phyloP scores from a whole-genome alignment of 805 yeast genomes.

The Kregervanrija pseudodelftensis region DNA sequence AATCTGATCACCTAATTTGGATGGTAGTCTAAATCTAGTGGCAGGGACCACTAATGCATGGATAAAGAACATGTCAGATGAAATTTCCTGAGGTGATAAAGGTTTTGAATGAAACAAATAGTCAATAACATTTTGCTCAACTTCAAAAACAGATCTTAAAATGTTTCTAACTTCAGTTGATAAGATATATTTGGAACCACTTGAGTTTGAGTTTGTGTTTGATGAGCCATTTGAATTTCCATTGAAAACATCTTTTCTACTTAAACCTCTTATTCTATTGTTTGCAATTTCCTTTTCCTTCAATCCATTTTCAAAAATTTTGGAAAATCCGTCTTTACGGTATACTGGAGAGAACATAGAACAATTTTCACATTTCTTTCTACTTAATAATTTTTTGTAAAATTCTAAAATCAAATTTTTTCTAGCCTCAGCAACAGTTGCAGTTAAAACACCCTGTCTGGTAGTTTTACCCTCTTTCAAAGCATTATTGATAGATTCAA shows the following conservation, averaged over 20 bases:
- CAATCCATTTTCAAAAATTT: slow-evolving; percentile 83
- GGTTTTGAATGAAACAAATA: slow-evolving; percentile 83
- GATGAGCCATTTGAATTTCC: slow-evolving; percentile 19
- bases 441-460: slow-evolving; percentile 65
- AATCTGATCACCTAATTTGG: slow-evolving; percentile 91
- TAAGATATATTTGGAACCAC: slow-evolving; percentile 78
- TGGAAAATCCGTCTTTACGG: slow-evolving; percentile 91
- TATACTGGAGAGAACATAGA: slow-evolving; percentile 90
- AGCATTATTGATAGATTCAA: slow-evolving; percentile 63
- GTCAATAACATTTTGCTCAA: slow-evolving; percentile 62
- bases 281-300: slow-evolving; percentile 73
- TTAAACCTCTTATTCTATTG: slow-evolving; percentile 76
- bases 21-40: slow-evolving; percentile 94
- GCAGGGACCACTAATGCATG: slow-evolving; percentile 91
- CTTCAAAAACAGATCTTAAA: slow-evolving; percentile 64
- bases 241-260: slow-evolving; percentile 60
- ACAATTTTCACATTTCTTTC: slow-evolving; percentile 93
- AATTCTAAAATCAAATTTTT: slow-evolving; percentile 64
- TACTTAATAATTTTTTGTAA: slow-evolving; percentile 60
- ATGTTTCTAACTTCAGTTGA: slow-evolving; percentile 83
- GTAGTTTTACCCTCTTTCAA: slow-evolving; percentile 68
- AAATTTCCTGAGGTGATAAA: slow-evolving; percentile 33
- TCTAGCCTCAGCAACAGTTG: slow-evolving; percentile 83
- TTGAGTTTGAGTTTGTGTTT: slow-evolving; percentile 36
- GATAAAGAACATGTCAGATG: slow-evolving; percentile 83